Percentiles rank a stretch among this genome's conserved stretches.
These are phyloP conservation scores for Penicillium thymicola DNA, from an alignment of 2,329 filamentous ascomycete genomes.

Conservation along the genomic window DNA sequence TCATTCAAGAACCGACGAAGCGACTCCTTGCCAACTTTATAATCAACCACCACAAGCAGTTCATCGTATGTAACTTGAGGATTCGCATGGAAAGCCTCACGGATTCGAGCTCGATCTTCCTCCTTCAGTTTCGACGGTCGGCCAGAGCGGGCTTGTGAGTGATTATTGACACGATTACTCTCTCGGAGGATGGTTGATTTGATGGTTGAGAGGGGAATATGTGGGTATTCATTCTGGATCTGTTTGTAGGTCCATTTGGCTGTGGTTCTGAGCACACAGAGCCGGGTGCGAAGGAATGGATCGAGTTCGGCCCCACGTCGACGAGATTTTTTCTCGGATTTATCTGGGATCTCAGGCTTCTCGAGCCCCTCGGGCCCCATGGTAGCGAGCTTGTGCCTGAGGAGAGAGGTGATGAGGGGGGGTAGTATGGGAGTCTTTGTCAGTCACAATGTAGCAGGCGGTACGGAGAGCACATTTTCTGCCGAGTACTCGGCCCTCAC, in stretches of 20 bases:
- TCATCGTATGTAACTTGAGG: neutral
- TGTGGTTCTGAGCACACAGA: slow-evolving; percentile 9
- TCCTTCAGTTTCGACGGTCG: slow-evolving; percentile 2
- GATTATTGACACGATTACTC: slow-evolving; percentile 1
- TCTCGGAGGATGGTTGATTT: slow-evolving; percentile 7
- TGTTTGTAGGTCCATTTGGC: slow-evolving; percentile 11
- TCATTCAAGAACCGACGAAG: slow-evolving; percentile 1
- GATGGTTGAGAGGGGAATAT: slow-evolving; percentile 11
- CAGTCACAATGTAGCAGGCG: neutral
- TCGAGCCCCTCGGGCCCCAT: slow-evolving; percentile 4
- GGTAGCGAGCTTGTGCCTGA: neutral
- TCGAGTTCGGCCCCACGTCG: slow-evolving; percentile 10
- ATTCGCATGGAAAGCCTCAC: neutral
- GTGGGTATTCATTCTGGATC: slow-evolving; percentile 8
- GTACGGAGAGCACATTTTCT: neutral
- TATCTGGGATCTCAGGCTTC: neutral
- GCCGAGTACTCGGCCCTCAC: neutral
- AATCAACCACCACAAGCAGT: neutral
- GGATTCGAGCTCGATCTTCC: neutral
- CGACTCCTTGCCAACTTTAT: slow-evolving; percentile 1
- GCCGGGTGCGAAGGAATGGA: slow-evolving; percentile 9
- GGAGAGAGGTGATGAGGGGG: neutral
- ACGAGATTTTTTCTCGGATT: slow-evolving; percentile 1
- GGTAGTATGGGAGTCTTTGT: neutral
- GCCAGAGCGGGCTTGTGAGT: neutral